Evolutionary conservation across 108 stramenopile genomes (phyloP).

Genomic region (Parmales sp.): DNA sequence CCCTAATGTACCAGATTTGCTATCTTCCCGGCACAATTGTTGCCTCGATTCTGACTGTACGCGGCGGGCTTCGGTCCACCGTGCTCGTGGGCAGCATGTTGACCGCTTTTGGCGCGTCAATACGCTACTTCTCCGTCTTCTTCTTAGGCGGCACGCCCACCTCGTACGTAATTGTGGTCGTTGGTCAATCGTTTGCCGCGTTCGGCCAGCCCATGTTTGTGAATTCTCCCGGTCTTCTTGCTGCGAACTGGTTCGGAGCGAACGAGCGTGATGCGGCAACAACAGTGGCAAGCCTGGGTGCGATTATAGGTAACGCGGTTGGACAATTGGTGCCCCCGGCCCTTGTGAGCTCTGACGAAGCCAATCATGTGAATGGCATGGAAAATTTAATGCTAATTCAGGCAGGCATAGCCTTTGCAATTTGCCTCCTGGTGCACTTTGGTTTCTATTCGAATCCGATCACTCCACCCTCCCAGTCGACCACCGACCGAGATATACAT

Average conservation of each 20-base stretch:
- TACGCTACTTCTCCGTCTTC: constrained; percentile 13
- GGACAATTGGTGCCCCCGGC: constrained; percentile 22
- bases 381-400: constrained; percentile 1
- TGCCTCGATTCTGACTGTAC: neutral
- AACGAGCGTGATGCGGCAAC: constrained; percentile 29
- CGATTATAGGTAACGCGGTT: constrained; percentile 31
- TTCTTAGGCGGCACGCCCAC: neutral
- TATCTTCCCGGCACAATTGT: constrained; percentile 25
- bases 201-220: constrained; percentile 30
- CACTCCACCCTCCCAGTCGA: constrained; percentile 17
- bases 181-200: constrained; percentile 25
- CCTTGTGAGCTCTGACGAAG: constrained; percentile 10
- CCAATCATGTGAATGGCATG: constrained; percentile 1
- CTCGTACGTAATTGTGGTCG: constrained; percentile 12
- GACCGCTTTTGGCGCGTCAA: neutral
- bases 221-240: constrained; percentile 23
- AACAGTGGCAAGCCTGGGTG: constrained; percentile 17
- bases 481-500: neutral
- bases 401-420: neutral
- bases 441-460: constrained; percentile 12
- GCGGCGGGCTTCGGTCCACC: neutral
- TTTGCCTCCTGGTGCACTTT: neutral
- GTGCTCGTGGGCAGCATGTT: constrained; percentile 3
- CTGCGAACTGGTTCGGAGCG: constrained; percentile 25
- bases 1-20: constrained; percentile 13